Conservation (phyloP, 1,284 basidiomycete species). For the Malassezia caprae region DNA sequence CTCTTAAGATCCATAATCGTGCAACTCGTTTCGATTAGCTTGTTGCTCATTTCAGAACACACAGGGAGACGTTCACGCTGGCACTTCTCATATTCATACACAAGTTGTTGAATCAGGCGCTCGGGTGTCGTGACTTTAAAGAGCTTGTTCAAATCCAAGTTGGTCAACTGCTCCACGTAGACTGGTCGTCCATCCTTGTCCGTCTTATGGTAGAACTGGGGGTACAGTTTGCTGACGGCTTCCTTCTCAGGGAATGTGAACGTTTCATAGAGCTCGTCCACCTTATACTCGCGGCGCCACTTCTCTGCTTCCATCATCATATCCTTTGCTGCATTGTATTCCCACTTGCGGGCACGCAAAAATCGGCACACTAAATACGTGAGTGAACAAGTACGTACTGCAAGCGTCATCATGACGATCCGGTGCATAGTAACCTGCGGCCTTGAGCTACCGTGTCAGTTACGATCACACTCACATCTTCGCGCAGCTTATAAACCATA, state of each 20-base stretch:
- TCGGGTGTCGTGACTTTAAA: conserved; percentile 65
- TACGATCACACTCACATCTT: neutral
- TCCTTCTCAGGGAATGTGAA: conserved; percentile 80
- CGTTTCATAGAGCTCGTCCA: conserved; percentile 73
- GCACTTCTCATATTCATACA: conserved; percentile 89
- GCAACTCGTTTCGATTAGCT: conserved; percentile 93
- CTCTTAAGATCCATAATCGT: conserved; percentile 87
- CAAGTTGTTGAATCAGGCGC: conserved; percentile 77
- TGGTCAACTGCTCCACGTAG: conserved; percentile 86
- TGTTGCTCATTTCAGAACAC: conserved; percentile 62
- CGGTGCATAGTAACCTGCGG: conserved; percentile 37
- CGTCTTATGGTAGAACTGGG: conserved; percentile 86
- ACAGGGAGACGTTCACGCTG: conserved; percentile 61
- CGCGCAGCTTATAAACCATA: conserved; percentile 32
- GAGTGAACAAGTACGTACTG: conserved; percentile 14
- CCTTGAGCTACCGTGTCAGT: conserved; percentile 23
- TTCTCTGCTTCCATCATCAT: conserved; percentile 77
- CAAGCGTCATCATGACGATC: conserved; percentile 46
- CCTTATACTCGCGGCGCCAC: conserved; percentile 79
- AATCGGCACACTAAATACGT: conserved; percentile 53
- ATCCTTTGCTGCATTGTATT: conserved; percentile 66
- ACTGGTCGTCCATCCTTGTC: conserved; percentile 93
- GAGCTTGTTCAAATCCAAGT: conserved; percentile 69
- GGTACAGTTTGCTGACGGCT: conserved; percentile 82
- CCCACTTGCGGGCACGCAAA: conserved; percentile 84